A percentile compares a stretch with the other conserved stretches of the same genome.
These are phyloP conservation scores for Pyracantha coccinea DNA, from an alignment of 331 rosid species.

Conservation along the genomic window DNA sequence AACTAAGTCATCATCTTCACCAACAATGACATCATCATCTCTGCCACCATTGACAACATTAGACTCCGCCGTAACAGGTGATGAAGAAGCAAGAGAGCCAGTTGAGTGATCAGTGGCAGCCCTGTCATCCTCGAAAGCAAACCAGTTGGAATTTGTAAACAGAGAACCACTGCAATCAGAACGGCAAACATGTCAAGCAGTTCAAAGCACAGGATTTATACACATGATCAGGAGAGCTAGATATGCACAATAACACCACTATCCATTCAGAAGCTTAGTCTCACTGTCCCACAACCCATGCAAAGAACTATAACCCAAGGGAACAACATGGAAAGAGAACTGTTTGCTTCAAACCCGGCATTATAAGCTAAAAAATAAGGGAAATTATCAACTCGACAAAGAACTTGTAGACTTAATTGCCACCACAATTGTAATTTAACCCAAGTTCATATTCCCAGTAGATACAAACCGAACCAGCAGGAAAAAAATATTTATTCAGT, in stretches of 20 bases:
- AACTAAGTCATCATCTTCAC: conserved; percentile 75
- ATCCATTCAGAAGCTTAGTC: neutral
- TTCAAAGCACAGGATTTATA: neutral
- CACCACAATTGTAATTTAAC: neutral
- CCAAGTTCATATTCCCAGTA: too few species aligned
- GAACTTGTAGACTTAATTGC: too few species aligned
- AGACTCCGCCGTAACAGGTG: conserved; percentile 53
- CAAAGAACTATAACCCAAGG: neutral
- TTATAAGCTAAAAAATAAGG: neutral
- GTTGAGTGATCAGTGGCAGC: conserved; percentile 60
- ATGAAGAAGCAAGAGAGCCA: conserved; percentile 61
- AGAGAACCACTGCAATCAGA: conserved; percentile 70
- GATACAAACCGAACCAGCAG: too few species aligned
- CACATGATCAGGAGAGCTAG: neutral
- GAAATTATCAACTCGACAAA: neutral
- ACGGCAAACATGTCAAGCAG: conserved; percentile 2
- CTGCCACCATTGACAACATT: conserved; percentile 24
- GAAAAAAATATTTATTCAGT: too few species aligned
- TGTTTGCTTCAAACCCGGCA: neutral
- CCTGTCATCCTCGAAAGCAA: conserved; percentile 82
- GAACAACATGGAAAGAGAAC: neutral
- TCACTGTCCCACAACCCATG: neutral
- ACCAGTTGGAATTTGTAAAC: conserved; percentile 98
- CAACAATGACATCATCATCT: conserved; percentile 47
- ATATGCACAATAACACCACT: neutral